A percentile compares a stretch with the other conserved stretches of the same genome.
phyloP scores from a whole-genome alignment of 2,329 filamentous ascomycete genomes.

The Microdochium bolleyi region DNA sequence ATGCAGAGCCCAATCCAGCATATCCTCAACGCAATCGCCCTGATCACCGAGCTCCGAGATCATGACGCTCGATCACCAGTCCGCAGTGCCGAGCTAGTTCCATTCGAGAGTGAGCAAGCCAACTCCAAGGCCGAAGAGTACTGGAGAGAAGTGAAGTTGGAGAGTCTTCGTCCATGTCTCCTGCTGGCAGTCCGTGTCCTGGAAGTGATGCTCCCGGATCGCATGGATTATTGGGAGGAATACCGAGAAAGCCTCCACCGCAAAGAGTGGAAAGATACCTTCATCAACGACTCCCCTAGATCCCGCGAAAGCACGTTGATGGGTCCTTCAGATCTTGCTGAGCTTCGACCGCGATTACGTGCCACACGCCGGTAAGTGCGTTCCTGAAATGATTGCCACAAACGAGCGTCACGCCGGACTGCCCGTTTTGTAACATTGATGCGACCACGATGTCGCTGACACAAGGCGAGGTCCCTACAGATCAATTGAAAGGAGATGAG shows the following conservation, averaged over 20 bases:
- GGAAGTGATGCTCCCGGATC: constrained; percentile 9
- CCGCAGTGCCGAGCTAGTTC: constrained; percentile 12
- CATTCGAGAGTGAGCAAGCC: neutral
- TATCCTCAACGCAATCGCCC: constrained; percentile 2
- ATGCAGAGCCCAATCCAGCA: constrained; percentile 1
- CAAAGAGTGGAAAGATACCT: constrained; percentile 11
- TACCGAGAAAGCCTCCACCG: constrained; percentile 9
- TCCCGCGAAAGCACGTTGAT: constrained; percentile 3
- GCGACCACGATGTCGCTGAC: too few species aligned
- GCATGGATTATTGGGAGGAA: constrained; percentile 10
- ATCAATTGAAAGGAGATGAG: too few species aligned
- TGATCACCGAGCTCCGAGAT: constrained; percentile 9
- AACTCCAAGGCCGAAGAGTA: neutral
- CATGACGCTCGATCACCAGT: constrained; percentile 14
- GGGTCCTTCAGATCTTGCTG: constrained; percentile 2
- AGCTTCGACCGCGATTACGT: neutral
- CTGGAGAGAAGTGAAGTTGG: constrained; percentile 8
- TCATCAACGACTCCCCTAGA: constrained; percentile 13
- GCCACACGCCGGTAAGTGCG: neutral
- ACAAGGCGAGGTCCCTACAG: too few species aligned
- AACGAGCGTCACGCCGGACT: too few species aligned
- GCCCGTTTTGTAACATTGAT: too few species aligned
- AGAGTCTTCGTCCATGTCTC: constrained; percentile 14
- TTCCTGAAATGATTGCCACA: neutral
- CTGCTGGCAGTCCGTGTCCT: constrained; percentile 12